phyloP scores from a whole-genome alignment of 78 protist species.

The Cavenderia fasciculata region DNA sequence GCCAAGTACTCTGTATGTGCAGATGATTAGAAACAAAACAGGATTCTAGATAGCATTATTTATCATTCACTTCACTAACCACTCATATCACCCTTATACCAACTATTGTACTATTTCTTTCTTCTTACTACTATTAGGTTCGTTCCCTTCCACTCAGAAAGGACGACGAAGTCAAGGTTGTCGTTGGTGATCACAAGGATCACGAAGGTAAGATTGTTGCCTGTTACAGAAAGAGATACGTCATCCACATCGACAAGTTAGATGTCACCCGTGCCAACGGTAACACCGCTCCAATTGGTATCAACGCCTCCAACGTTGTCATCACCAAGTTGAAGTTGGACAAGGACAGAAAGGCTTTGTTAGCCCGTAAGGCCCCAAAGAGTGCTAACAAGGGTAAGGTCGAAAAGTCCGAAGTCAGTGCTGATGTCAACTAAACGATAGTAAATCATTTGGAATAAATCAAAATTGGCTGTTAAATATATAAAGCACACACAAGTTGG shows the following conservation, averaged over 20 bases:
- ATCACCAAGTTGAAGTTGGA: constrained; percentile 97
- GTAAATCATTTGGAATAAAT: neutral
- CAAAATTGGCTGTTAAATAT: no score
- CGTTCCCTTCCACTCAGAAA: constrained; percentile 98
- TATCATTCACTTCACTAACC: no score
- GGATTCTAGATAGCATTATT: neutral
- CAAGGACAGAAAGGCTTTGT: constrained; percentile 94
- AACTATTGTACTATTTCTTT: neutral
- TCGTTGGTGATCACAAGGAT: constrained; percentile 94
- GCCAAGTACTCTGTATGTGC: constrained; percentile 93
- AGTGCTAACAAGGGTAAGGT: constrained; percentile 88
- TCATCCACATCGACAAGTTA: constrained; percentile 96
- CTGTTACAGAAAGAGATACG: constrained; percentile 96
- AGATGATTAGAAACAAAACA: neutral
- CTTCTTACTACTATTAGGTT: constrained; percentile 54
- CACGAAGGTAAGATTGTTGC: constrained; percentile 91
- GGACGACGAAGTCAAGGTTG: constrained; percentile 98
- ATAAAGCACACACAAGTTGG: no score
- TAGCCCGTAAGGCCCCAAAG: constrained; percentile 89
- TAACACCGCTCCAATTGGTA: constrained; percentile 84
- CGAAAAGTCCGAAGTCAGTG: constrained; percentile 60
- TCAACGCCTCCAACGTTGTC: constrained; percentile 91
- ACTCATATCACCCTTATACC: neutral
- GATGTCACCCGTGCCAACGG: constrained; percentile 96
- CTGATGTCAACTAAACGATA: constrained; percentile 74